Evolutionary conservation across 164 flowering plant genomes (phyloP), one percentile per base, ranked within the genome.

Genomic region (Kalanchoe fedtschenkoi): DNA sequence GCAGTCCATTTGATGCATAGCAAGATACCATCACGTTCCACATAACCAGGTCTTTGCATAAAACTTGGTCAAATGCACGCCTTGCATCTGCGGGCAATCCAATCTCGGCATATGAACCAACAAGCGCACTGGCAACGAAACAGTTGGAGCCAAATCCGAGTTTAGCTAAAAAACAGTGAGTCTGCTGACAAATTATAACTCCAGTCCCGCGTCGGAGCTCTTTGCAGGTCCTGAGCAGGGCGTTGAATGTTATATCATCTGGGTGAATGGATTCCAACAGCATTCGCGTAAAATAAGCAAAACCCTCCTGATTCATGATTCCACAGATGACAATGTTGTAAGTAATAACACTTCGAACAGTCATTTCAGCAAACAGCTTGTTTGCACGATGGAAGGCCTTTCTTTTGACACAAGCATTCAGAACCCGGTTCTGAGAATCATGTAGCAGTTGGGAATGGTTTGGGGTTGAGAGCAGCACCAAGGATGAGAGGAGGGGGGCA

Each of bases 21-120:
- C 83, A 72, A 55, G 85, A 76, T 53, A 83, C 60, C 84, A 85
- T 82, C 56, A 76, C 87, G 70, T 81, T 84, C 89, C 96, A 82
- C 47, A 77, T 66, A 54, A 84, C 87, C 70, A 81, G 61, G 70
- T 83, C 87, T 69, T 68, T 77, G 10, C 24, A 24, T 59, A 55
- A 2, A 42, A 70, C 74, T 17, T 24, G 34, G 70, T 82, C 78
- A 66, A 88, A 86, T 35, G 71, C 78, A 37, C 56, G 58, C 55
- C 78, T 62, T 4, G 86, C 85, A 53, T 81, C 79, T 61, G 65
- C 72, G 33, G 80, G 70, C 34, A 69, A 64, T 11, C 83, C 77
- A 64, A 68, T 72, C 62, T 83, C 79, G 8, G 74, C 85, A 65
- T 83, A 85, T 4, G 84, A 59, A 70, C 79, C 82, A 47, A 80